Evolutionary conservation across 306 rosid species (phyloP).

Genomic region (Aeschynomene evenia): DNA sequence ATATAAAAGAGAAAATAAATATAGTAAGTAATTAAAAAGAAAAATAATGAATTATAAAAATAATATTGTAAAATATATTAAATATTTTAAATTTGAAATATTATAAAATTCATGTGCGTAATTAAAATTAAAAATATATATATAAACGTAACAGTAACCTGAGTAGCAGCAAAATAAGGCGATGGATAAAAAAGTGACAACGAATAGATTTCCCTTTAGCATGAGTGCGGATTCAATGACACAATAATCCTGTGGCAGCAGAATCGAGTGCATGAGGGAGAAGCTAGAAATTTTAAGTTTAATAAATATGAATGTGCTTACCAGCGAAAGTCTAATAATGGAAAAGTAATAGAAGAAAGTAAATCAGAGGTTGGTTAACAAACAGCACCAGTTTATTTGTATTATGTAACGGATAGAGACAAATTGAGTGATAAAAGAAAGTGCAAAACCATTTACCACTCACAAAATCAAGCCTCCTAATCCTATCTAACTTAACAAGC

Average conservation of each 20-base stretch:
- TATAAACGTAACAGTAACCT: slow-evolving; percentile 42
- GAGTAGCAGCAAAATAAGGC: slow-evolving; percentile 36
- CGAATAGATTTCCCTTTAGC: slow-evolving; percentile 22
- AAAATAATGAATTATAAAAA: too few relatives aligned
- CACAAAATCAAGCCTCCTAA: slow-evolving; percentile 44
- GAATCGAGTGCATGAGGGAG: not conserved
- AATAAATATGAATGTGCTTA: slow-evolving; percentile 17
- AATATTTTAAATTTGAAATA: too few relatives aligned
- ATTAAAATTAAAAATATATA: too few relatives aligned
- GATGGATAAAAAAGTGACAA: slow-evolving; percentile 15
- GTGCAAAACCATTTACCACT: slow-evolving; percentile 25
- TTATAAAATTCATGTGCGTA: too few relatives aligned
- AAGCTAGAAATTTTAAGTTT: slow-evolving; percentile 9
- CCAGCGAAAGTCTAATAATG: slow-evolving; percentile 19
- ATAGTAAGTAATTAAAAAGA: too few relatives aligned
- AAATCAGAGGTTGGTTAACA: slow-evolving; percentile 35
- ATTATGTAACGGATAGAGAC: not conserved
- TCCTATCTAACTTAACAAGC: not conserved
- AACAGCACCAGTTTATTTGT: slow-evolving; percentile 15
- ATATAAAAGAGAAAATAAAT: too few relatives aligned
- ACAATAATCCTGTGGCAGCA: slow-evolving; percentile 8
- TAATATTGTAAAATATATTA: too few relatives aligned
- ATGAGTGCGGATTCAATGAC: slow-evolving; percentile 36
- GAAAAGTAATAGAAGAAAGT: not conserved
- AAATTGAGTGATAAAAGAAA: slow-evolving; percentile 34